phyloP scores from a whole-genome alignment of 495 filamentous ascomycete genomes.

The Trichoderma gamsii region DNA sequence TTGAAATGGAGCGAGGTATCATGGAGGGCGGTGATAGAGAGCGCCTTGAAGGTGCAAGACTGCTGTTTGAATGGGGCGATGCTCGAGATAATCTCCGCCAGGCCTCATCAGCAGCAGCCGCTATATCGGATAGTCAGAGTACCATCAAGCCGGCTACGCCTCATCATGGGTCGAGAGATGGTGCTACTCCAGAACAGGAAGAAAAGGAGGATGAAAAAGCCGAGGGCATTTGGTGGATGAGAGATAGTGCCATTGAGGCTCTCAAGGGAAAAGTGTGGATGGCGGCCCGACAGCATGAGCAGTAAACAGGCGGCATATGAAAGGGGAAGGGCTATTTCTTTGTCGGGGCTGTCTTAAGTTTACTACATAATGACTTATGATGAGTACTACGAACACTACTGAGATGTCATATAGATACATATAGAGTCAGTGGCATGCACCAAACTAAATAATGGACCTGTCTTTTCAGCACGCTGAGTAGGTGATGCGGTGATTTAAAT shows the following conservation, averaged over 20 bases:
- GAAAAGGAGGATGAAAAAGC: constrained; percentile 18
- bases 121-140: neutral
- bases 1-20: constrained; percentile 62
- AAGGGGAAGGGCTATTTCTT: neutral
- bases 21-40: constrained; percentile 54
- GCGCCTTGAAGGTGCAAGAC: constrained; percentile 63
- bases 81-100: constrained; percentile 24
- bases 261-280: constrained; percentile 54
- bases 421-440: neutral
- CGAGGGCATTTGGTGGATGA: constrained; percentile 41
- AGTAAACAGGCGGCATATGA: neutral
- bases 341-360: neutral
- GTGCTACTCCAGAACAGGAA: constrained; percentile 13
- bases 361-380: neutral
- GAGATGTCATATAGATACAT: no score
- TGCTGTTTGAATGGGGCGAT: constrained; percentile 79
- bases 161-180: constrained; percentile 7
- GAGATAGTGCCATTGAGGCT: constrained; percentile 47
- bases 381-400: neutral
- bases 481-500: no score
- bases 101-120: neutral
- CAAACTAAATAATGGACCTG: neutral
- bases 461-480: neutral
- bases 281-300: constrained; percentile 23
- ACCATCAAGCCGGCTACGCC: neutral